Percentiles rank a stretch among this genome's conserved stretches.
These are phyloP conservation scores for Thermothelomyces thermophilus DNA, from an alignment of 2,329 filamentous ascomycete species.

Conservation along the genomic window DNA sequence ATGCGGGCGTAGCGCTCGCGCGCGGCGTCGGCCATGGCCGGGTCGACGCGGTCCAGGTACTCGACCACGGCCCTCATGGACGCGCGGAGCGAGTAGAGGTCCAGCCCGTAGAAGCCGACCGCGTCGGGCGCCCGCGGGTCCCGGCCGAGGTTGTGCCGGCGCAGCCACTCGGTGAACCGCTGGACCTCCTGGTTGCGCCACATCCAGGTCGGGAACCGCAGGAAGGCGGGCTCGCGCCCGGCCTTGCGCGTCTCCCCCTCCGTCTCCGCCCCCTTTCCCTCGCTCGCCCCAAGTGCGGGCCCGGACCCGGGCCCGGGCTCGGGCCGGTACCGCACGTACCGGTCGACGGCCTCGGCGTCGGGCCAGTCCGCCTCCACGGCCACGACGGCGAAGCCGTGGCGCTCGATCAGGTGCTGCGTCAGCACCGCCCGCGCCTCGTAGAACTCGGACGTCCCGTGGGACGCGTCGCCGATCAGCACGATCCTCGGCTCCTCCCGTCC, in stretches of 20 bases:
- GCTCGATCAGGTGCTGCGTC: slow-evolving; percentile 42
- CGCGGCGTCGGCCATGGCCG: slow-evolving; percentile 37
- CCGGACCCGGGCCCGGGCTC: too few species aligned
- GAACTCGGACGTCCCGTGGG: slow-evolving; percentile 50
- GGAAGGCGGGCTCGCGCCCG: slow-evolving; percentile 35
- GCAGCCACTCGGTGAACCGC: slow-evolving; percentile 45
- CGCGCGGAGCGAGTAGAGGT: slow-evolving; percentile 43
- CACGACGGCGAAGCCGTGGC: slow-evolving; percentile 45
- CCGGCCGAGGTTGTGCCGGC: slow-evolving; percentile 33
- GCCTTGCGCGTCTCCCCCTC: slow-evolving; percentile 17
- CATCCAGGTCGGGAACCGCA: slow-evolving; percentile 50
- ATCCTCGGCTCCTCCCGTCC: slow-evolving; percentile 13
- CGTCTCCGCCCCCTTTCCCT: slow-evolving; percentile 28
- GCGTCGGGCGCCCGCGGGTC: slow-evolving; percentile 14
- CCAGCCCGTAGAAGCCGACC: slow-evolving; percentile 43
- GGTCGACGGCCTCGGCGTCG: slow-evolving; percentile 44
- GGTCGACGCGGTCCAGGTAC: slow-evolving; percentile 42
- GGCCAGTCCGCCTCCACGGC: slow-evolving; percentile 50
- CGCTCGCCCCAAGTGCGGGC: too few species aligned
- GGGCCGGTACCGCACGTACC: slow-evolving; percentile 42
- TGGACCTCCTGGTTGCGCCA: slow-evolving; percentile 48
- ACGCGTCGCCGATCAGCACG: slow-evolving; percentile 27
- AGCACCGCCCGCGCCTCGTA: slow-evolving; percentile 45
- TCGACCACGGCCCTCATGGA: slow-evolving; percentile 41
- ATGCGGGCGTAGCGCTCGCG: slow-evolving; percentile 40